Base-by-base conservation (phyloP, 2,329 filamentous ascomycete species). In the Fusarium drepaniforme region DNA sequence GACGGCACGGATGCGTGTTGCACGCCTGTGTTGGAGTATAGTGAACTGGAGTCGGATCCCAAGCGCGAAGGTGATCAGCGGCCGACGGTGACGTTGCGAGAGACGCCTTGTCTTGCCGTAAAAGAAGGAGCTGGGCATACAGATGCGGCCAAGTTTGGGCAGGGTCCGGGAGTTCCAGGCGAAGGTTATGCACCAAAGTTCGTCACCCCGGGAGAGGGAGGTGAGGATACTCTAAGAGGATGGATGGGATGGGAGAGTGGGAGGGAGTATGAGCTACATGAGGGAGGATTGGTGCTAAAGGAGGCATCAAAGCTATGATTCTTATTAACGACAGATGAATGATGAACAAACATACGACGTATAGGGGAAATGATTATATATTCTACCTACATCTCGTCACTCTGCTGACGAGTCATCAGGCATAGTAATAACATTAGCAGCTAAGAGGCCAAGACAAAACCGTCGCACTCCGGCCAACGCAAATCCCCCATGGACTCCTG, bases 1-100 rank as follows among this genome's bases (percentile, higher is more conserved):
- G 94, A 97, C 81, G 94, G 93, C 13, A 97, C 94, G 0, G 96
- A 98, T 84, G 96, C 96, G 1, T 98, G 96, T 82, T 95, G 93
- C 73, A 95, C 94, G n/a, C 96, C 96, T 0, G 94, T 98, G 1
- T 85, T 98, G 49, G 92, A 91, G 38, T 94, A 95, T 75, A 79
- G 77, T 0, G 95, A 98, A 83, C 85, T 98, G 51, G 90, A 94
- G 77, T 77, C 70, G 4, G 81, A 85, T 40, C 61, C 80, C 11
- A 72, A 67, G n/a, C 84, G 86, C 59, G 90, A 92, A 79, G 90
- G 92, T 57, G 93, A 95, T 75, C 93, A 94, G 84, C 84, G 94
- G 71, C 93, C 93, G 1, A 84, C 88, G 2, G 93, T 96, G 12
- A 91, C 91, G 40, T 83, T 98, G 78, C 88, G 87, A 42, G 87